Percentiles rank a stretch among this genome's conserved stretches.
Evolutionary conservation across 208 protist genomes (phyloP).

Genomic region (Crithidia mellificae): DNA sequence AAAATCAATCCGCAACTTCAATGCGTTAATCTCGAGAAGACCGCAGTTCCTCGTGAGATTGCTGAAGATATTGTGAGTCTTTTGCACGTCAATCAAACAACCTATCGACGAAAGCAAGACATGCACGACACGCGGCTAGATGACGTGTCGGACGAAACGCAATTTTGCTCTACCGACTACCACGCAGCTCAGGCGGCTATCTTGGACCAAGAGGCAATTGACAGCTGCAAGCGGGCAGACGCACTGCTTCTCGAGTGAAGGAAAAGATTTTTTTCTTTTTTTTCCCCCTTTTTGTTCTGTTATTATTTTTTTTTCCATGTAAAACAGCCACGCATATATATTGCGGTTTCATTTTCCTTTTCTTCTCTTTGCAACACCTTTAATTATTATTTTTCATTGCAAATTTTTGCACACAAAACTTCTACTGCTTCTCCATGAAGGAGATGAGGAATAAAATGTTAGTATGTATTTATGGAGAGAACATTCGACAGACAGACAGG

Average conservation of each 20-base stretch:
- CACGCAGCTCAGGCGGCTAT: slow-evolving; percentile 49
- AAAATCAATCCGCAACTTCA: slow-evolving; percentile 82
- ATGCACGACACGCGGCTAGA: slow-evolving; percentile 56
- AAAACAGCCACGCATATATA: too few species aligned
- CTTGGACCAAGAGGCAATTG: slow-evolving; percentile 54
- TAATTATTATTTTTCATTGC: too few species aligned
- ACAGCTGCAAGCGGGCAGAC: slow-evolving; percentile 35
- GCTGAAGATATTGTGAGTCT: slow-evolving; percentile 75
- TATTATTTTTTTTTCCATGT: slow-evolving; percentile 29
- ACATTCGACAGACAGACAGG: too few species aligned
- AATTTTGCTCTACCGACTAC: slow-evolving; percentile 83
- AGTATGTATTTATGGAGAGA: too few species aligned
- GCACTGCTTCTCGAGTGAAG: slow-evolving; percentile 34
- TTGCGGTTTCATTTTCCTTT: neutral
- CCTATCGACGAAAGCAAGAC: slow-evolving; percentile 46
- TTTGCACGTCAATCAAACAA: slow-evolving; percentile 82
- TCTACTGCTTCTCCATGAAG: neutral
- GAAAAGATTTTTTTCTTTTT: slow-evolving; percentile 6
- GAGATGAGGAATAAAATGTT: slow-evolving; percentile 20
- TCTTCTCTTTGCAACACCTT: neutral
- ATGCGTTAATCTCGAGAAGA: slow-evolving; percentile 57
- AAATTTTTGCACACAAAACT: too few species aligned
- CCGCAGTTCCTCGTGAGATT: slow-evolving; percentile 58
- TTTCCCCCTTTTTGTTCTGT: slow-evolving; percentile 9
- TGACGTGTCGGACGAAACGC: slow-evolving; percentile 54